These are phyloP conservation scores for Datura wrightii DNA, from an alignment of 257 asterid species.

Conservation along the genomic window DNA sequence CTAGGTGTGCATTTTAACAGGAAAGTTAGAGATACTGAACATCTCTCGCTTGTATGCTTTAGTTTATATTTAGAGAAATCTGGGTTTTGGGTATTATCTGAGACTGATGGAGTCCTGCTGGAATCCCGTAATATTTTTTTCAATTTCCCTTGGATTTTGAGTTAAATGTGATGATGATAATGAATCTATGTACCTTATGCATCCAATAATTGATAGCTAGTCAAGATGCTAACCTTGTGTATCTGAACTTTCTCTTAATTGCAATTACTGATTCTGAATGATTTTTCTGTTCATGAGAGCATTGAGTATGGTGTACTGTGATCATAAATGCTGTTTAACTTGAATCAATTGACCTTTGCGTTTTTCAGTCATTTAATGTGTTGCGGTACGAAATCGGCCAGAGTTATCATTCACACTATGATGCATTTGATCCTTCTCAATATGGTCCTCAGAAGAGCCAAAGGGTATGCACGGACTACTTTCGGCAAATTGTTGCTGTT, in stretches of 20 bases:
- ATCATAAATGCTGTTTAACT: conserved; percentile 18
- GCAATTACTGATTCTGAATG: background rate
- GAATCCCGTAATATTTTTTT: background rate
- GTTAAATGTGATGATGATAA: conserved; percentile 15
- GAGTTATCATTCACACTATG: conserved; percentile 85
- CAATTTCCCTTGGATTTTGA: background rate
- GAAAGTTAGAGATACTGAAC: conserved; percentile 8
- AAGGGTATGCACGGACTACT: conserved; percentile 58
- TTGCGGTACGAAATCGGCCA: conserved; percentile 91
- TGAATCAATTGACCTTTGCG: conserved; percentile 33
- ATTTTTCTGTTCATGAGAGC: conserved; percentile 11
- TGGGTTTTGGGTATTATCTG: background rate
- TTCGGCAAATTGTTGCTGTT: background rate
- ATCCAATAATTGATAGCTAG: background rate
- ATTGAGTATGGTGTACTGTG: conserved; percentile 4
- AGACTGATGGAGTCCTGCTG: conserved; percentile 9
- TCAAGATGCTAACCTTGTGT: background rate
- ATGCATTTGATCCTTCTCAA: conserved; percentile 89
- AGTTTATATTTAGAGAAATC: conserved; percentile 10
- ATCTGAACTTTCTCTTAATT: background rate
- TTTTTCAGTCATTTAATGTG: conserved; percentile 87
- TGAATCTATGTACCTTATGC: background rate
- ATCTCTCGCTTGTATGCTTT: background rate
- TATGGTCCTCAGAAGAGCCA: conserved; percentile 97
- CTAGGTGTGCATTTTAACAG: background rate